phyloP scores from a whole-genome alignment of 1,284 basidiomycete genomes.

The Baeospora myosura region DNA sequence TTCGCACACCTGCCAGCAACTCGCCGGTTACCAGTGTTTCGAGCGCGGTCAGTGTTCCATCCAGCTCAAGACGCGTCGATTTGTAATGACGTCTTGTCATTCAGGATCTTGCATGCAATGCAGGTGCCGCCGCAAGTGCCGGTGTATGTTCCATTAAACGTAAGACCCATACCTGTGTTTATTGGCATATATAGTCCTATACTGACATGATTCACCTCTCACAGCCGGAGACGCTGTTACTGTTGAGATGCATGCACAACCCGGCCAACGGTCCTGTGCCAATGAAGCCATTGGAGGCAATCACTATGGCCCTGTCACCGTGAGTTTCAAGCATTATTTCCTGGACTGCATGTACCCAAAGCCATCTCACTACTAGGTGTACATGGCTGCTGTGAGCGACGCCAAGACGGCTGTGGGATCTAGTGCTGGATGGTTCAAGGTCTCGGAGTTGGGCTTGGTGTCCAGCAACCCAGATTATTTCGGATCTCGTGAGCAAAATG shows the following conservation, averaged over 20 bases:
- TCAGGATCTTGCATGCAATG: constrained; percentile 47
- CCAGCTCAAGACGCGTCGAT: neutral
- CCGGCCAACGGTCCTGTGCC: constrained; percentile 36
- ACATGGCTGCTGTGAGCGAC: constrained; percentile 41
- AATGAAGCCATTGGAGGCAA: constrained; percentile 42
- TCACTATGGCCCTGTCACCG: constrained; percentile 41
- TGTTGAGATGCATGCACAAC: constrained; percentile 48
- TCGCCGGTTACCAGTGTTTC: constrained; percentile 37
- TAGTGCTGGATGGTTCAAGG: constrained; percentile 43
- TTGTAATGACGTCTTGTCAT: neutral
- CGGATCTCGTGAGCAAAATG: constrained; percentile 27
- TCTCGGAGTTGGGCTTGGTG: constrained; percentile 39
- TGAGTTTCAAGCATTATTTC: constrained; percentile 10
- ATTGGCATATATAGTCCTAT: no score
- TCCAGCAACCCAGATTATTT: constrained; percentile 45
- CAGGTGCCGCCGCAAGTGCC: constrained; percentile 22
- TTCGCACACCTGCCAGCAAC: constrained; percentile 38
- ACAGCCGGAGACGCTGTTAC: constrained; percentile 39
- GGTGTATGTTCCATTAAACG: no score
- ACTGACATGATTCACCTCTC: constrained; percentile 2
- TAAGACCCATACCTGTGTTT: no score
- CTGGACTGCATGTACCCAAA: neutral
- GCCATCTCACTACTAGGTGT: constrained; percentile 27
- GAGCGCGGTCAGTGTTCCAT: constrained; percentile 21
- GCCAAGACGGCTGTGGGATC: constrained; percentile 38